A percentile compares a stretch with the other conserved stretches of the same genome.
phyloP scores from a whole-genome alignment of 306 rosid genomes.

The Quercus robur region DNA sequence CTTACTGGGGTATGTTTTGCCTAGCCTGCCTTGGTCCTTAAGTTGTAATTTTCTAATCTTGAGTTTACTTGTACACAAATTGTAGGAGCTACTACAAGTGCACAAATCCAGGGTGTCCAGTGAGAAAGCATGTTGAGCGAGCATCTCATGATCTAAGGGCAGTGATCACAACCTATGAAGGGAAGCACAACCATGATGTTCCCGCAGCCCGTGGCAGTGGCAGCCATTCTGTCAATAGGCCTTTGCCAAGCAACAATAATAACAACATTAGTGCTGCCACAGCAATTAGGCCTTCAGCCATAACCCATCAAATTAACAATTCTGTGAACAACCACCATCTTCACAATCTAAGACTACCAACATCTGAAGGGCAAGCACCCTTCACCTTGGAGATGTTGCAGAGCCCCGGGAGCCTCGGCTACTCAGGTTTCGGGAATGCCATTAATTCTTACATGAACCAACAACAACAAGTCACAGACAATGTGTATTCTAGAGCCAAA shows the following conservation, averaged over 20 bases:
- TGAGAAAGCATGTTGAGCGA: constrained; percentile 93
- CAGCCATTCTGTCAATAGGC: constrained; percentile 44
- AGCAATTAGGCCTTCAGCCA: constrained; percentile 42
- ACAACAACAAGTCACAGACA: constrained; percentile 36
- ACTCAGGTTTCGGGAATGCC: constrained; percentile 46
- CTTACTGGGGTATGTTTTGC: neutral
- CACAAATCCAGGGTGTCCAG: constrained; percentile 81
- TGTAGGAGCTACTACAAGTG: constrained; percentile 97
- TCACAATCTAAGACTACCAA: constrained; percentile 32
- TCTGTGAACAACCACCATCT: constrained; percentile 20
- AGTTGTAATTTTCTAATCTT: neutral
- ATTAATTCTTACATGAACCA: constrained; percentile 50
- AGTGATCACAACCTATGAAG: constrained; percentile 95
- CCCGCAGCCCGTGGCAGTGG: constrained; percentile 91
- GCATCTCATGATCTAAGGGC: constrained; percentile 85
- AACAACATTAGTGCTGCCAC: constrained; percentile 22
- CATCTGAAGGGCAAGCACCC: constrained; percentile 39
- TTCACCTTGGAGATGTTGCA: constrained; percentile 52
- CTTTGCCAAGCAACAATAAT: constrained; percentile 32
- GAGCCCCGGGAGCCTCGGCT: constrained; percentile 40
- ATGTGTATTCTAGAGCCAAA: constrained; percentile 49
- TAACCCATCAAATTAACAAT: constrained; percentile 23
- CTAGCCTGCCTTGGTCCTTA: neutral
- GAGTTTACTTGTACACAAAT: neutral
- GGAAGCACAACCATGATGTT: constrained; percentile 93